Evolutionary conservation across 2,329 filamentous ascomycete species (phyloP).

Genomic region (Penicillium janthinellum): DNA sequence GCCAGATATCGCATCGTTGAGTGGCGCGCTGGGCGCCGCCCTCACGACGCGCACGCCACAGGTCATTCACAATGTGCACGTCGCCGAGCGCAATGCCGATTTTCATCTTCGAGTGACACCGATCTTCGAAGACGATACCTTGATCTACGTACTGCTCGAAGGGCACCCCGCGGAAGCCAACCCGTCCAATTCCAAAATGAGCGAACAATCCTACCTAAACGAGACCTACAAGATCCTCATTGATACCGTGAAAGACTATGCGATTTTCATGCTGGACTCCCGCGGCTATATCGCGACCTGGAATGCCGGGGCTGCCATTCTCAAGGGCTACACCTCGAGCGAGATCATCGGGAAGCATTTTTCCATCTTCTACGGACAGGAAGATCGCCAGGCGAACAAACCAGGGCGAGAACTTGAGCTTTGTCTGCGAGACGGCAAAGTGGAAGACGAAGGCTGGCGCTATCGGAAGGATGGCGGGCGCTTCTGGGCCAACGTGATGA

Average conservation of each 20-base stretch:
- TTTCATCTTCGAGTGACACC: slow-evolving; percentile 45
- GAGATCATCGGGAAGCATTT: slow-evolving; percentile 63
- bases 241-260: slow-evolving; percentile 63
- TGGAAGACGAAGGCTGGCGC: slow-evolving; percentile 64
- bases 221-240: slow-evolving; percentile 64
- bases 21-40: slow-evolving; percentile 42
- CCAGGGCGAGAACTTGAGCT: slow-evolving; percentile 55
- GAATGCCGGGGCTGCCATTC: slow-evolving; percentile 58
- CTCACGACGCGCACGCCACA: slow-evolving; percentile 39
- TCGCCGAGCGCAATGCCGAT: slow-evolving; percentile 15
- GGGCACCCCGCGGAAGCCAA: slow-evolving; percentile 42
- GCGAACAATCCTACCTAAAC: slow-evolving; percentile 51
- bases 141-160: slow-evolving; percentile 50
- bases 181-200: slow-evolving; percentile 26
- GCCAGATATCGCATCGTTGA: slow-evolving; percentile 40
- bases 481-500: slow-evolving; percentile 64
- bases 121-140: slow-evolving; percentile 42
- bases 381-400: slow-evolving; percentile 54
- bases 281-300: slow-evolving; percentile 59
- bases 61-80: slow-evolving; percentile 35
- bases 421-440: slow-evolving; percentile 57
- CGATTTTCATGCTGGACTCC: slow-evolving; percentile 64
- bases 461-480: slow-evolving; percentile 59
- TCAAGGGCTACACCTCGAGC: slow-evolving; percentile 58
- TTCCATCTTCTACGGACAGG: slow-evolving; percentile 57